phyloP scores from a whole-genome alignment of 2,329 filamentous ascomycete genomes.

The Talaromyces atroroseus region DNA sequence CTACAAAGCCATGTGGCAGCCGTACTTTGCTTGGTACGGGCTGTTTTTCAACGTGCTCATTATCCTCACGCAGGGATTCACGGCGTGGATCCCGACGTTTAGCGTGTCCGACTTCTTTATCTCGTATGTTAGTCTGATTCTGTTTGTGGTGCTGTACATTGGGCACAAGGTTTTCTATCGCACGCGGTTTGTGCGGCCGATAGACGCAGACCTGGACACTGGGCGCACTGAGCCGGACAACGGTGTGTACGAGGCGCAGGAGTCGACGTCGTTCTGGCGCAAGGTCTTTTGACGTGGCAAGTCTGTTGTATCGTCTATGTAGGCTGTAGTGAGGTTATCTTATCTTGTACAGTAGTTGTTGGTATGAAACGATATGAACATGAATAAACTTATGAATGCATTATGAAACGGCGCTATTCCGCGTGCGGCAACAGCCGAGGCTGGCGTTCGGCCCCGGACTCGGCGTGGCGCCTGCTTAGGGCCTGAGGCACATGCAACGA shows the following conservation, averaged over 20 bases:
- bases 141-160: constrained; percentile 53
- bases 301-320: no score
- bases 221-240: constrained; percentile 33
- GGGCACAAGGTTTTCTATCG: constrained; percentile 44
- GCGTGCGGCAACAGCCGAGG: not conserved
- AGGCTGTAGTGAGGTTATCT: no score
- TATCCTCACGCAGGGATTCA: constrained; percentile 64
- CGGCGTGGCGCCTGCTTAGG: no score
- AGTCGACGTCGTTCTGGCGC: constrained; percentile 26
- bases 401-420: not conserved
- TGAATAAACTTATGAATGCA: not conserved
- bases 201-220: constrained; percentile 41
- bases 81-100: constrained; percentile 52
- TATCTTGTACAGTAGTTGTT: no score
- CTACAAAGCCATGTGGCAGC: constrained; percentile 58
- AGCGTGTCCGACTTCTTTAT: constrained; percentile 59
- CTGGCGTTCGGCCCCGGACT: not conserved
- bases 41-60: constrained; percentile 61
- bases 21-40: constrained; percentile 61
- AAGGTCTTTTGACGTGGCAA: no score
- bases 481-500: not conserved
- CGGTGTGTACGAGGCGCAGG: constrained; percentile 30
- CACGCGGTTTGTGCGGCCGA: constrained; percentile 38
- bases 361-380: no score
- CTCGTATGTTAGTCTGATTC: constrained; percentile 59